phyloP scores from a whole-genome alignment of 2,329 filamentous ascomycete species.

The Paecilomyces fulvus region DNA sequence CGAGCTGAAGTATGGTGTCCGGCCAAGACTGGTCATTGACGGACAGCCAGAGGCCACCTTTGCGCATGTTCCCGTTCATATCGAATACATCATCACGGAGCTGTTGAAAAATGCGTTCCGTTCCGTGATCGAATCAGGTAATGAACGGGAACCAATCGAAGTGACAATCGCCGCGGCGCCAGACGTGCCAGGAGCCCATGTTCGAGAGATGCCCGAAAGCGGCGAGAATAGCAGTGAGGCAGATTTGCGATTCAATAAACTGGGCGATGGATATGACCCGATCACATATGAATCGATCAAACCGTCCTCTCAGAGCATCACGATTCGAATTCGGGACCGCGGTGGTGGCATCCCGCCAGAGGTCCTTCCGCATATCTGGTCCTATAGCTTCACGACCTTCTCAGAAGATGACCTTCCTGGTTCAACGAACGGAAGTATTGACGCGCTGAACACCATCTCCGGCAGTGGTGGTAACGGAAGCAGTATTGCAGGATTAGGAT shows the following conservation, averaged over 20 bases:
- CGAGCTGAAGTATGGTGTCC: constrained; percentile 87
- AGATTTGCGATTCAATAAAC: constrained; percentile 21
- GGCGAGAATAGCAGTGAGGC: constrained; percentile 9
- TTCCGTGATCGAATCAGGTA: constrained; percentile 78
- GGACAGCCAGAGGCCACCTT: constrained; percentile 83
- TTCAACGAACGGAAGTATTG: constrained; percentile 46
- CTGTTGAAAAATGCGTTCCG: constrained; percentile 95
- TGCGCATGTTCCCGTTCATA: constrained; percentile 87
- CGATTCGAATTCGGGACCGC: constrained; percentile 90
- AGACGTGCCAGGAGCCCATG: constrained; percentile 34
- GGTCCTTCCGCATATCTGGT: constrained; percentile 82
- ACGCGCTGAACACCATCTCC: constrained; percentile 68
- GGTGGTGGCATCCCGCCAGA: constrained; percentile 86
- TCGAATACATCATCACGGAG: constrained; percentile 96
- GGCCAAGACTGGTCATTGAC: constrained; percentile 71
- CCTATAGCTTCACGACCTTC: constrained; percentile 95
- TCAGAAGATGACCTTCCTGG: constrained; percentile 52
- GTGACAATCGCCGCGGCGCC: constrained; percentile 77
- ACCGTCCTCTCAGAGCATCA: constrained; percentile 63
- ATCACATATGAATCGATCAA: constrained; percentile 26
- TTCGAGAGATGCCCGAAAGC: constrained; percentile 16
- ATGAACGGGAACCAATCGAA: constrained; percentile 71
- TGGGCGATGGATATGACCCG: constrained; percentile 15
- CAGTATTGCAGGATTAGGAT: constrained; percentile 86
- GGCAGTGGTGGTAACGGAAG: constrained; percentile 63